A percentile compares a stretch with the other conserved stretches of the same genome.
These are phyloP conservation scores for Nicotiana tomentosiformis DNA, from an alignment of 257 asterid genomes.

Conservation along the genomic window DNA sequence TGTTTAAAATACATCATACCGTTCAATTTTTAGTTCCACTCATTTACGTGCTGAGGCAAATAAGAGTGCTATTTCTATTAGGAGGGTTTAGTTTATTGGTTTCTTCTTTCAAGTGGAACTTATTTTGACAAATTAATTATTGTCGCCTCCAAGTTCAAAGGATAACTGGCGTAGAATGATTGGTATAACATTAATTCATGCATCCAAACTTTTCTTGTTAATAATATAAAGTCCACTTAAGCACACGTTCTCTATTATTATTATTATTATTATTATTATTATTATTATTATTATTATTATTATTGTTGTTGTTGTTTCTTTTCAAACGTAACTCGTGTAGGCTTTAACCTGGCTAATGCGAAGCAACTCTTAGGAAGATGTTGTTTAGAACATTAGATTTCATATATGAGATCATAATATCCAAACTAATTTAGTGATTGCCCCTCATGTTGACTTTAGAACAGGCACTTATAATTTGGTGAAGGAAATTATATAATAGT, in stretches of 20 bases:
- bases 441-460: background rate
- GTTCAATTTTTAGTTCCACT: background rate
- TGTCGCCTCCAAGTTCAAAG: background rate
- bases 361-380: background rate
- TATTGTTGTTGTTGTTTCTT: background rate
- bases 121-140: background rate
- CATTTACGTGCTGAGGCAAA: background rate
- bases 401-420: background rate
- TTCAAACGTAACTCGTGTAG: background rate
- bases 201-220: background rate
- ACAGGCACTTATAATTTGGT: background rate
- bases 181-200: background rate
- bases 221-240: background rate
- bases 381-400: background rate
- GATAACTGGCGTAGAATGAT: background rate
- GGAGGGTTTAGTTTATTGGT: background rate
- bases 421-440: background rate
- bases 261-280: background rate
- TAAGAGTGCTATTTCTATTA: background rate
- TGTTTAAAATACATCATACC: too few species aligned
- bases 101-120: background rate
- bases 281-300: too few species aligned
- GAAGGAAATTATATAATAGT: background rate
- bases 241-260: background rate
- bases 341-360: background rate